phyloP scores from a whole-genome alignment of 495 filamentous ascomycete genomes.

The Articulospora tetracladia region DNA sequence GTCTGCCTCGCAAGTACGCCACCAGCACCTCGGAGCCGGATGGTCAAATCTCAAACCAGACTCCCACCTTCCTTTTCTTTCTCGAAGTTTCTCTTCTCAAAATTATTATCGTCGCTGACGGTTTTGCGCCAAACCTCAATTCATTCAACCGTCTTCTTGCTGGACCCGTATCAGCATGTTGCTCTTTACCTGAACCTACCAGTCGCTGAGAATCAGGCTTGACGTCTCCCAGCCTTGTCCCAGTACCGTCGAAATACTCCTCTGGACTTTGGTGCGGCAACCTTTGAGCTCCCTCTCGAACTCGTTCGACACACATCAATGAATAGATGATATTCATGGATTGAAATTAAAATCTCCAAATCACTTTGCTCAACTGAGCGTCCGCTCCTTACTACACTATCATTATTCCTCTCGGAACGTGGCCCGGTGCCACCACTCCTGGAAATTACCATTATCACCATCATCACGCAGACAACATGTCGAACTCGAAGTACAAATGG shows the following conservation, averaged over 20 bases:
- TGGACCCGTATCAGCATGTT: conserved; percentile 13
- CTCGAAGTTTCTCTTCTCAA: too few species aligned
- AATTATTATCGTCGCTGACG: too few species aligned
- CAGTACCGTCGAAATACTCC: too few species aligned
- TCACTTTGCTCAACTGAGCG: not conserved
- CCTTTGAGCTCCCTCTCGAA: too few species aligned
- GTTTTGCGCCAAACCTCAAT: too few species aligned
- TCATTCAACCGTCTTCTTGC: conserved; percentile 7
- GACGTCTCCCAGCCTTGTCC: not conserved
- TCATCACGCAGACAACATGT: not conserved
- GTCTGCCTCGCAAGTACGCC: too few species aligned
- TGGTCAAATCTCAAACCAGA: too few species aligned
- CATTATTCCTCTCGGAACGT: not conserved
- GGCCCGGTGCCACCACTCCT: conserved; percentile 7
- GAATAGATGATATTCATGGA: not conserved
- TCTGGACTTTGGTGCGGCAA: too few species aligned
- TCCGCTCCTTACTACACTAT: not conserved
- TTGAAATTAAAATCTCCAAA: not conserved
- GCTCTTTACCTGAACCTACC: not conserved
- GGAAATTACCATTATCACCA: not conserved
- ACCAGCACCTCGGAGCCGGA: too few species aligned
- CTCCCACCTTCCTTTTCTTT: too few species aligned
- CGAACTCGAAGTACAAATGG: conserved; percentile 10
- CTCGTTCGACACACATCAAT: not conserved
- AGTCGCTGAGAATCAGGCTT: not conserved